Evolutionary conservation across 768 basidiomycete genomes (phyloP).

Genomic region (Aureoboletus auriporus): DNA sequence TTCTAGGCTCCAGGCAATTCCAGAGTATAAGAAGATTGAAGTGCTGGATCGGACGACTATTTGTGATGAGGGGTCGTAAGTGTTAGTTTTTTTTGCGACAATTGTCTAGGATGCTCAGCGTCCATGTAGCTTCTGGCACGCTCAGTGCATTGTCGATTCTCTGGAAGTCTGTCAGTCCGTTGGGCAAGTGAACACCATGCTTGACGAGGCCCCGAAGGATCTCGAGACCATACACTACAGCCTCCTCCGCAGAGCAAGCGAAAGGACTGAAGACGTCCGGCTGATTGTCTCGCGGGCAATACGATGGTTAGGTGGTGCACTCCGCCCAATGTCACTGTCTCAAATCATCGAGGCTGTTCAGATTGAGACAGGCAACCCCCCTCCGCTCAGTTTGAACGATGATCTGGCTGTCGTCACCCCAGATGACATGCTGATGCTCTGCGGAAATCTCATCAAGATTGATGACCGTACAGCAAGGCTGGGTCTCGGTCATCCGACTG

Average conservation of each 20-base stretch:
- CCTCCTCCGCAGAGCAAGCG: constrained; percentile 18
- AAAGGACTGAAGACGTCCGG: constrained; percentile 21
- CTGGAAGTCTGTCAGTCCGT: constrained; percentile 24
- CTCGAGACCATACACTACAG: constrained; percentile 20
- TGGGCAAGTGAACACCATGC: constrained; percentile 18
- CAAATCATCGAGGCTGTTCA: constrained; percentile 28
- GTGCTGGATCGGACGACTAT: constrained; percentile 14
- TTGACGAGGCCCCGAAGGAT: constrained; percentile 15
- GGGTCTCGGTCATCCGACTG: constrained; percentile 19
- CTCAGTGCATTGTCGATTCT: constrained; percentile 26
- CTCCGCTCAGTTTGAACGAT: constrained; percentile 23
- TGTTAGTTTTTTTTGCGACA: neutral
- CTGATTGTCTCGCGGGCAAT: constrained; percentile 21
- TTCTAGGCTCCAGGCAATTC: constrained; percentile 20
- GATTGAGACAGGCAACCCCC: constrained; percentile 20
- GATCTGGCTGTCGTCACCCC: constrained; percentile 22
- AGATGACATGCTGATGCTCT: constrained; percentile 23
- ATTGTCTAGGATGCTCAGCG: neutral
- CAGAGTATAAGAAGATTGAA: constrained; percentile 19
- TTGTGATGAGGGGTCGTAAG: constrained; percentile 19
- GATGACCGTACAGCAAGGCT: constrained; percentile 19
- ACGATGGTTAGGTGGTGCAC: constrained; percentile 24
- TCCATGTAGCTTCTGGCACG: constrained; percentile 22
- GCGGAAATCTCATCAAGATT: constrained; percentile 25
- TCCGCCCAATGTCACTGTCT: constrained; percentile 23